Evolutionary conservation across 2,329 filamentous ascomycete genomes (phyloP), one percentile per base, ranked within the genome.

Genomic region (Ophiocordyceps camponoti-saundersi): DNA sequence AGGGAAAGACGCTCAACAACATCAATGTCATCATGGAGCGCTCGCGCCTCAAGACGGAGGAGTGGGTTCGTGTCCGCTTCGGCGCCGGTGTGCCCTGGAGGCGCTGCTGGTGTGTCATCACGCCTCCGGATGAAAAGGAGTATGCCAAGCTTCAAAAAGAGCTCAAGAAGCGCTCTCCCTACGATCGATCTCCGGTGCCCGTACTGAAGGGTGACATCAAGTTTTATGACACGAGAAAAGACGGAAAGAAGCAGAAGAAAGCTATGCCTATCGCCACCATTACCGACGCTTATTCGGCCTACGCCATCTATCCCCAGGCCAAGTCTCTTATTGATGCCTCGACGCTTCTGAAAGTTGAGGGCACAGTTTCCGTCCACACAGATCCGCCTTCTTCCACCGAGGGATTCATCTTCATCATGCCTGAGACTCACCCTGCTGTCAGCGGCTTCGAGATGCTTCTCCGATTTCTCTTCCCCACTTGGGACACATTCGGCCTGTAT

Each of bases 401-500:
- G 60, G 92, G 92, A 0, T 95, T 95, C 56, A 86, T 98, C 5
- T 98, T 98, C 58, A 81, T 96, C 54, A 95, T 98, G 89, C 92
- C 92, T 4, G 92, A 98, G 62, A 77, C 83, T 1, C 87, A 86
- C 57, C 82, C 90, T n/a, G 89, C 87, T 18, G 84, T 98, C 13
- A 85, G 79, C 47, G 92, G 92, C 0, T 95, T 96, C 55, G 92
- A 96, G 62, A 95, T 93, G 72, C 82, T 98, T 72, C 71, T 98
- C 32, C 79, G 87, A 43, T 95, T 85, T 66, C 70, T 98, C 13
- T 93, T 98, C 60, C 92, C 92, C 0, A 85, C 88, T 0, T 98
- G 86, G 70, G 92, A 98, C 60, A 86, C 86, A 0, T 98, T 95
- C 61, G 79, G 75, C 39, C 70, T 98, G 1, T 98, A 98, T 56